Base-by-base conservation (phyloP, 768 basidiomycete species). In the Boletus pseudopeckii region DNA sequence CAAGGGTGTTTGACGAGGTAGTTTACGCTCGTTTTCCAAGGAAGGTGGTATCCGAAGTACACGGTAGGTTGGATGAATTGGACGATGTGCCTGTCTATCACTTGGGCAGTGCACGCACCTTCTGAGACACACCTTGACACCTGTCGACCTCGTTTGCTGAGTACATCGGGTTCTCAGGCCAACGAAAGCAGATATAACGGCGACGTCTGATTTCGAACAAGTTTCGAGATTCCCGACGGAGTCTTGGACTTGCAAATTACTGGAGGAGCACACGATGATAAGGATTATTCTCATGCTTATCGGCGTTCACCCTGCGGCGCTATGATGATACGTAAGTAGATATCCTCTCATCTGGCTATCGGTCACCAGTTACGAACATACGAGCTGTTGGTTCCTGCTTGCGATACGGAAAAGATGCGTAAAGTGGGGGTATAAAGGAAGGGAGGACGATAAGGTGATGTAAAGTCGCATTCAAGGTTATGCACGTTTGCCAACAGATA, bases 261-360 rank as follows among this genome's bases (percentile, higher is more conserved):
- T 9, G 39, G 30, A 30, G n/a, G n/a, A 30, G 17, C 26, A 4
- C n/a, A 28, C 17, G 40, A 42, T 5, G 59, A 60, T 60, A 60
- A 58, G 55, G 41, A 62, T 47, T 45, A 38, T 20, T 48, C 56
- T 45, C 59, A 38, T 33, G 37, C 37, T 56, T 56, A 37, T 45
- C 53, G 18, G 54, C n/a, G 47, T 22, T 22, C 17, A n/a, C 22
- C 13, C 3, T 5, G 8, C 8, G 33, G 22, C 33, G 24, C 52
- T 14, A 51, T 18, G 38, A 20, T 20, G 34, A 36, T 45, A 58
- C 57, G 57, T 54, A 59, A 59, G 46, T 58, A 5, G 15, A 5
- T 58, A 30, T 41, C 39, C 14, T 38, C 26, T 36, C 18, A 30
- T 40, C 33, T 32, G 36, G 42, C 33, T 56, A 45, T n/a, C 15